Conservation (phyloP, 805 yeast species). For the Ogataea trehalophila region DNA sequence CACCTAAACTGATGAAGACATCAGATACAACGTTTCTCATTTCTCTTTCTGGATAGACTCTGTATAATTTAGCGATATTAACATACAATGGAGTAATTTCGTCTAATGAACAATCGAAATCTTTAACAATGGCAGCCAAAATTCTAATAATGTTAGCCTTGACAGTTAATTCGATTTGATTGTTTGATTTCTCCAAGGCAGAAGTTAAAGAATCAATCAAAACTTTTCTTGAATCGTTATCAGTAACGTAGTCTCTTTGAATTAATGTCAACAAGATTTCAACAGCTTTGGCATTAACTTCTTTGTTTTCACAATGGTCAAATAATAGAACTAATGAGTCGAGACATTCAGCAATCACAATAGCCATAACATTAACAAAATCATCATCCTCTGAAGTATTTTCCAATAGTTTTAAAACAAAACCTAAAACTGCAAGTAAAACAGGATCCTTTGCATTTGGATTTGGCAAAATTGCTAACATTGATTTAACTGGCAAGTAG, state of each 20-base stretch:
- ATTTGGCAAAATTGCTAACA: conserved; percentile 51
- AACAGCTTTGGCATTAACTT: conserved; percentile 48
- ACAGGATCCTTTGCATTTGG: conserved; percentile 65
- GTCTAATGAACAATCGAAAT: conserved; percentile 47
- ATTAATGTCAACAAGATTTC: conserved; percentile 48
- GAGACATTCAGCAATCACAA: conserved; percentile 56
- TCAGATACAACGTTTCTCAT: conserved; percentile 57
- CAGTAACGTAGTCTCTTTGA: conserved; percentile 53
- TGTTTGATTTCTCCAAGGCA: conserved; percentile 55
- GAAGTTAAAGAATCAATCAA: conserved; percentile 54
- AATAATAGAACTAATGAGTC: conserved; percentile 47
- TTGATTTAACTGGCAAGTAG: conserved; percentile 46
- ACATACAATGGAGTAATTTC: conserved; percentile 36
- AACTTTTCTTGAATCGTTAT: conserved; percentile 45
- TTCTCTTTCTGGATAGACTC: conserved; percentile 51
- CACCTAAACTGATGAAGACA: conserved; percentile 57
- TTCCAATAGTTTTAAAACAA: conserved; percentile 42
- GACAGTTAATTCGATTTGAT: conserved; percentile 46
- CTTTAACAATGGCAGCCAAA: conserved; percentile 48
- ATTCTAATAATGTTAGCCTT: conserved; percentile 55
- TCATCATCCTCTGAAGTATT: conserved; percentile 37
- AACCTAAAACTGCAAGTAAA: conserved; percentile 47
- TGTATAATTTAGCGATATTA: conserved; percentile 42
- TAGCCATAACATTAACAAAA: conserved; percentile 45
- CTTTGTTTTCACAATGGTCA: conserved; percentile 35